Evolutionary conservation across 164 flowering plant species (phyloP).

Genomic region (Sedum album): DNA sequence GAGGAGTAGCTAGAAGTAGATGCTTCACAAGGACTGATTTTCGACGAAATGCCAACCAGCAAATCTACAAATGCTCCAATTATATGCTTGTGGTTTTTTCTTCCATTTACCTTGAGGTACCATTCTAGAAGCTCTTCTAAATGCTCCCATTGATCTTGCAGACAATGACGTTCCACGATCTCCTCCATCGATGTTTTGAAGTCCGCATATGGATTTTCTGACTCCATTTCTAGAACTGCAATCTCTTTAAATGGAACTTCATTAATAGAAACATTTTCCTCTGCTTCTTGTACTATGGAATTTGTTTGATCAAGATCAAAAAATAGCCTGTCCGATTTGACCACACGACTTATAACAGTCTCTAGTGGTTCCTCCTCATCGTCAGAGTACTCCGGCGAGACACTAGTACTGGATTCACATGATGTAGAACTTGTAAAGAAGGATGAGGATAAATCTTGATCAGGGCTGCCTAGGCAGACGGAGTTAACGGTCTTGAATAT

Average conservation of each 20-base stretch:
- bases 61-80: background rate
- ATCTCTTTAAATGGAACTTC: slow-evolving; percentile 4
- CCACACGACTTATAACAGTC: slow-evolving; percentile 2
- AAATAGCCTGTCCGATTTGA: background rate
- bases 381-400: background rate
- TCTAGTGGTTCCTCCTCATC: background rate
- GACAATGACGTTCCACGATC: background rate
- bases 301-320: background rate
- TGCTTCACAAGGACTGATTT: background rate
- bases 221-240: background rate
- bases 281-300: background rate
- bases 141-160: background rate
- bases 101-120: background rate
- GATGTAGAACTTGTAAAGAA: background rate
- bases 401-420: background rate
- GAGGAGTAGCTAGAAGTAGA: background rate
- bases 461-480: background rate
- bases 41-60: background rate
- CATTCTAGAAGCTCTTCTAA: background rate
- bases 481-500: too few species aligned
- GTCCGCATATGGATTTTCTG: background rate
- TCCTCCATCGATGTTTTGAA: slow-evolving; percentile 3
- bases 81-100: background rate
- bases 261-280: background rate
- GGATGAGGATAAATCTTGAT: background rate